Evolutionary conservation across 23 red algal species (phyloP).

Genomic region (Gracilaria gracilis): DNA sequence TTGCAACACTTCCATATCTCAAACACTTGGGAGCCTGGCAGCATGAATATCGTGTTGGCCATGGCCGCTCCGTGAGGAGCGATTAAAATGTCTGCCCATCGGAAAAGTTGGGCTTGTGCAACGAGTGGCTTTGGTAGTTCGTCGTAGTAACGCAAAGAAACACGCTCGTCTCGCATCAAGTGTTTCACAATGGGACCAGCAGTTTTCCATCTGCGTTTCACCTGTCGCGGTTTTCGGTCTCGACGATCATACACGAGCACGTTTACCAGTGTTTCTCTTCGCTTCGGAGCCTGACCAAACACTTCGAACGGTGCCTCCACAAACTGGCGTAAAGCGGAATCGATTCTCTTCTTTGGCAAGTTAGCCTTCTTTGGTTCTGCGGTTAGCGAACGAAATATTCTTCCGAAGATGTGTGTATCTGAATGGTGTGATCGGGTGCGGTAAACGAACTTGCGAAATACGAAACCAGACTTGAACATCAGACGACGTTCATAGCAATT

Average conservation of each 20-base stretch:
- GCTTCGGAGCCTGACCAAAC: neutral
- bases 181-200: neutral
- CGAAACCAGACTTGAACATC: neutral
- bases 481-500: neutral
- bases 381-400: neutral
- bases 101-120: slow-evolving; percentile 19
- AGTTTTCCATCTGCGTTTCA: slow-evolving; percentile 15
- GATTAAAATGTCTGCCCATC: slow-evolving; percentile 34
- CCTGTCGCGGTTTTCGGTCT: slow-evolving; percentile 4
- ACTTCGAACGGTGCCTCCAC: neutral
- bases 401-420: neutral
- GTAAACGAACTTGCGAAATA: neutral
- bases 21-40: slow-evolving; percentile 7
- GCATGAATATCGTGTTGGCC: slow-evolving; percentile 37
- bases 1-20: slow-evolving; percentile 47
- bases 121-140: slow-evolving; percentile 16
- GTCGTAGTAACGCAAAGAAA: neutral
- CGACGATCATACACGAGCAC: slow-evolving; percentile 11
- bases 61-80: slow-evolving; percentile 44
- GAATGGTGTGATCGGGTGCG: neutral
- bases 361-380: neutral
- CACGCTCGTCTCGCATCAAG: neutral
- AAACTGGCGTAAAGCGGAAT: neutral
- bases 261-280: neutral
- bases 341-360: neutral